Evolutionary conservation across 75 land plant genomes (phyloP), one percentile per base, ranked within the genome.

Genomic region (Picea sitchensis): DNA sequence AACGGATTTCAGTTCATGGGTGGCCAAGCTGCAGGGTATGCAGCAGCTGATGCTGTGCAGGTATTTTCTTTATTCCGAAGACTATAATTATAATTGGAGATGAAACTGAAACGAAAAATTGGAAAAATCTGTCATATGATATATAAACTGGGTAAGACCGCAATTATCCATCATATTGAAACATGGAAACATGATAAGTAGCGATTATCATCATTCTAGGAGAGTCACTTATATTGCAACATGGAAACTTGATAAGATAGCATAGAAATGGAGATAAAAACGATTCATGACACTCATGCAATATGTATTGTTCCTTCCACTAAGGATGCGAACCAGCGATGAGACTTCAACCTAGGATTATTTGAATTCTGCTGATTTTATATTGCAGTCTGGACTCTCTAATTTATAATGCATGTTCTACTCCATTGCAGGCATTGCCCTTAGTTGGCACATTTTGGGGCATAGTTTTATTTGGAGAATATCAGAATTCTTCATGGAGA

Each of bases 1-100:
- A 81, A 81, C 44, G 82, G 82, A 32, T 79, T 79, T 47, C 82
- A 79, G 72, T 79, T 81, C 76, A 61, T 79, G 82, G 82, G 82
- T 58, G 82, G 82, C 41, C 83, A 81, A 61, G 82, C 82, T 34
- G 82, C 82, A 80, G 82, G 82, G 15, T 81, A 79, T 61, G 82
- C 82, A 26, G 82, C 82, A 59, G 63, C 82, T 30, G 82, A 81
- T 81, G 82, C 82, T 59, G 82, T 81, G 71, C 82, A 81, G 80
- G 80, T 79, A 36, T 34, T 60, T 14, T 32, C 32, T 21, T 21
- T 51, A 23, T 44, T 14, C 34, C 36, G 71, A 32, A 15, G 3
- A 2, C 71, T 36, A 44, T 75, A 26, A 51, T 44, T 8, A n/a
- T 47, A 8, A 21, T 23, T 74, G 30, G 13, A 34, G 12, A 14